Conservation (phyloP, 345 rosid genomes). For the Melastoma malabathricum region DNA sequence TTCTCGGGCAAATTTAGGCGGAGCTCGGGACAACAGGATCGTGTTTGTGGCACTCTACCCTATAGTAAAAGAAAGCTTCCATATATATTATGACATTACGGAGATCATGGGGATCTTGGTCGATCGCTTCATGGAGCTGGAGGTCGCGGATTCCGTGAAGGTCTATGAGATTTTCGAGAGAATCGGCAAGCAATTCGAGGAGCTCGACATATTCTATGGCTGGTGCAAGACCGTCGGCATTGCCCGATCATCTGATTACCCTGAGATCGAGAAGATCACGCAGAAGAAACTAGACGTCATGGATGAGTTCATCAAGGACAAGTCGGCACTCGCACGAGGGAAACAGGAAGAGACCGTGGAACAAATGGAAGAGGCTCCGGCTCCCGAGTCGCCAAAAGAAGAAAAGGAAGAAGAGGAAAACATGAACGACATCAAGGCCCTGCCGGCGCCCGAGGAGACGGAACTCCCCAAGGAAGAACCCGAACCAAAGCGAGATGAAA, state of each 20-base stretch:
- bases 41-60: constrained; percentile 59
- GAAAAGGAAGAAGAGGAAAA: no score
- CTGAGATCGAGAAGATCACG: constrained; percentile 78
- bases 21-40: constrained; percentile 48
- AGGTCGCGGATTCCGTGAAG: constrained; percentile 60
- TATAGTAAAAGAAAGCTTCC: constrained; percentile 64
- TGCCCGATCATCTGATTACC: constrained; percentile 66
- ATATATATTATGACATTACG: constrained; percentile 58
- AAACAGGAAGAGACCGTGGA: no score
- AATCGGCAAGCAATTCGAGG: constrained; percentile 65
- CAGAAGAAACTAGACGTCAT: constrained; percentile 54
- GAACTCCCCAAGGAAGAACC: no score
- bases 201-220: constrained; percentile 44
- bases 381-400: no score
- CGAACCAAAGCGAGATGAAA: no score
- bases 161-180: constrained; percentile 63
- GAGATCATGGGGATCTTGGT: constrained; percentile 63
- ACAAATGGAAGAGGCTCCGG: no score
- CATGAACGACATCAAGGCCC: no score
- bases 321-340: no score
- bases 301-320: constrained; percentile 74
- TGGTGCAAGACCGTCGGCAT: constrained; percentile 74
- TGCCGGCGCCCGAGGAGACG: no score
- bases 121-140: constrained; percentile 74
- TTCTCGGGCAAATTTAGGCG: no score